Base-by-base conservation (phyloP, 768 basidiomycete genomes). In the Pulveroboletus sp. region DNA sequence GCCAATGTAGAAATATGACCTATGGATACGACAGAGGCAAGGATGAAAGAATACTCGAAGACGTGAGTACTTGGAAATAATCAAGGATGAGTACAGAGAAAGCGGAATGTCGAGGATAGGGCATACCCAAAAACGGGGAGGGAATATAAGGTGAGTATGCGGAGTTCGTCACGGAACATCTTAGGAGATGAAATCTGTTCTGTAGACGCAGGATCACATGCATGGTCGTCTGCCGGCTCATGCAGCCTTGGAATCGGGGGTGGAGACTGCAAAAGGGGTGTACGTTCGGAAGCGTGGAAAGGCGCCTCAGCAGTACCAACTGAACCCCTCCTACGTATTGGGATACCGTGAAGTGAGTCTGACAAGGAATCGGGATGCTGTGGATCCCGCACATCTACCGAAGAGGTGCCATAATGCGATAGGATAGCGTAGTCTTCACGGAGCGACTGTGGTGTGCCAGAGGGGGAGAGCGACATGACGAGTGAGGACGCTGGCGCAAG, bases 1-100 rank as follows among this genome's bases (percentile, higher is more conserved):
- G 93, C 89, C 1, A 80, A 81, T 0, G 93, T 95, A 0, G 91
- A 93, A 10, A 97, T 69, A 66, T 97, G 95, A 0, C 95, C 95
- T 21, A 95, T 87, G 10, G 85, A 85, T 32, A 98, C 67, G 43
- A 95, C 89, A 10, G 90, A 85, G 3, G 83, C 84, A 35, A 95
- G 75, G 40, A 91, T 79, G 31, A 98, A 80, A 8, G 86, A 89
- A 66, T 89, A 94, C 64, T 98, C 94, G 17, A 90, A 75, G 17
- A 91, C 44, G 54, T 89, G 86, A 3, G 89, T 85, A 6, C 89
- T 90, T 37, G 37, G 27, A 11, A 39, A 41, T 14, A 43, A 36
- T 30, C 17, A 8, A n/a, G 17, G 5, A 18, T 54, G 24, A 56
- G 54, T 24, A 26, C 9, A 41, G 18, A 37, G 39, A 55, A n/a